Conservation (phyloP, 2,329 filamentous ascomycete genomes). For the Albophoma yamanashiensis region DNA sequence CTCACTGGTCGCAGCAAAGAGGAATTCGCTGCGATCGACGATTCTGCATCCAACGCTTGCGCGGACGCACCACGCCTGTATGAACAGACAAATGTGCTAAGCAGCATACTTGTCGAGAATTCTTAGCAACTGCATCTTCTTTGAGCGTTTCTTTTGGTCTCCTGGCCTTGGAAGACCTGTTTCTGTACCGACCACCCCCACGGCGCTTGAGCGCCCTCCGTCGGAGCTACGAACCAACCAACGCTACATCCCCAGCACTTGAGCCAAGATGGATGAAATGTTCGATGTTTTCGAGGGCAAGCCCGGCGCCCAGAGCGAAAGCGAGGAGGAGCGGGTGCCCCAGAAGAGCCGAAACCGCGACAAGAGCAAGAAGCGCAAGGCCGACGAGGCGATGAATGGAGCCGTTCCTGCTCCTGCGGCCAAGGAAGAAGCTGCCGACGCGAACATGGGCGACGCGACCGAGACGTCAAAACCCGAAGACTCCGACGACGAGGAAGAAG, state of each 20-base stretch:
- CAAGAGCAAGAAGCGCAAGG: conserved; percentile 75
- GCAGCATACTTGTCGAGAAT: neutral
- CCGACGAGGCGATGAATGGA: conserved; percentile 66
- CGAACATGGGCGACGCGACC: conserved; percentile 31
- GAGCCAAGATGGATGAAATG: conserved; percentile 57
- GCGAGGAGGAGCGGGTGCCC: conserved; percentile 31
- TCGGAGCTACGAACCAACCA: neutral
- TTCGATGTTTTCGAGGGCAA: conserved; percentile 74
- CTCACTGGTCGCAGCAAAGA: neutral
- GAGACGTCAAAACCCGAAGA: conserved; percentile 25
- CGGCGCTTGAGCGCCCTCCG: neutral
- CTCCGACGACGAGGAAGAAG: conserved; percentile 13
- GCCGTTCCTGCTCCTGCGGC: conserved; percentile 7
- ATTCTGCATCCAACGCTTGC: conserved; percentile 9
- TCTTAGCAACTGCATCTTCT: neutral
- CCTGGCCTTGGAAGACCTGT: neutral
- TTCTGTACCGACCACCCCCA: neutral
- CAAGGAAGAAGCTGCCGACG: conserved; percentile 9
- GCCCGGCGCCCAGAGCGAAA: conserved; percentile 24
- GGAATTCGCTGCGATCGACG: conserved; percentile 3
- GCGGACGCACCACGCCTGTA: neutral
- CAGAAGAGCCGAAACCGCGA: conserved; percentile 44
- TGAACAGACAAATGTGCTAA: neutral
- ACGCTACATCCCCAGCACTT: neutral
- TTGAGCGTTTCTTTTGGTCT: neutral